Evolutionary conservation across 257 asterid species (phyloP).

Genomic region (Nyctanthes arbortristis): DNA sequence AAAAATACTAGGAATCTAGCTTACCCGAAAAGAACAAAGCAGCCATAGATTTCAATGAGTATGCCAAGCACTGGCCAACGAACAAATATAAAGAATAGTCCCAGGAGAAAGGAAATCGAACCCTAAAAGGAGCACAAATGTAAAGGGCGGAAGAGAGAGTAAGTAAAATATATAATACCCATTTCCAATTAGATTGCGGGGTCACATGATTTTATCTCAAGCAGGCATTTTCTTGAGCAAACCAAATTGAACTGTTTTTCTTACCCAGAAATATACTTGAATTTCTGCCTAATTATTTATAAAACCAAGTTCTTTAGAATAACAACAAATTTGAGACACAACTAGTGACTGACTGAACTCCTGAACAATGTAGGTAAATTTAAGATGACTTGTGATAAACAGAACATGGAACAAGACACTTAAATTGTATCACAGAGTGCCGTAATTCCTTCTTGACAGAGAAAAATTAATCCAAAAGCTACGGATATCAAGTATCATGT

Average conservation of each 20-base stretch:
- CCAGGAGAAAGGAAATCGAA: slow-evolving; percentile 64
- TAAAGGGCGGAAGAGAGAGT: background rate
- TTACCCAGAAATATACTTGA: background rate
- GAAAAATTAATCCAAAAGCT: background rate
- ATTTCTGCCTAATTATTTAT: background rate
- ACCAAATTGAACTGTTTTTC: background rate
- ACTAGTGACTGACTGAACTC: background rate
- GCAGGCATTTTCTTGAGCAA: slow-evolving; percentile 8
- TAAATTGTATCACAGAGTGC: too few species aligned
- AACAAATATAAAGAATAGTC: slow-evolving; percentile 70
- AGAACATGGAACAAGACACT: background rate
- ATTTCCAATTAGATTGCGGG: slow-evolving; percentile 4
- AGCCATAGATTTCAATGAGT: slow-evolving; percentile 63
- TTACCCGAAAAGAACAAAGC: slow-evolving; percentile 69
- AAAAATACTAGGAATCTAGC: slow-evolving; percentile 22
- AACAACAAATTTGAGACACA: too few species aligned
- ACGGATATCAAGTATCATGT: background rate
- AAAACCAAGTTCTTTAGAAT: too few species aligned
- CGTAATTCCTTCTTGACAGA: too few species aligned
- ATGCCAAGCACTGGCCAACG: slow-evolving; percentile 88
- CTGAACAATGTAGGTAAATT: background rate
- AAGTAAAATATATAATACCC: slow-evolving; percentile 2
- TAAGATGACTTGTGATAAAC: background rate
- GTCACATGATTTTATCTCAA: background rate
- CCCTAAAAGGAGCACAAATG: slow-evolving; percentile 45